These are phyloP conservation scores for Lachnellula cervina DNA, from an alignment of 2,329 filamentous ascomycete species.

Conservation along the genomic window DNA sequence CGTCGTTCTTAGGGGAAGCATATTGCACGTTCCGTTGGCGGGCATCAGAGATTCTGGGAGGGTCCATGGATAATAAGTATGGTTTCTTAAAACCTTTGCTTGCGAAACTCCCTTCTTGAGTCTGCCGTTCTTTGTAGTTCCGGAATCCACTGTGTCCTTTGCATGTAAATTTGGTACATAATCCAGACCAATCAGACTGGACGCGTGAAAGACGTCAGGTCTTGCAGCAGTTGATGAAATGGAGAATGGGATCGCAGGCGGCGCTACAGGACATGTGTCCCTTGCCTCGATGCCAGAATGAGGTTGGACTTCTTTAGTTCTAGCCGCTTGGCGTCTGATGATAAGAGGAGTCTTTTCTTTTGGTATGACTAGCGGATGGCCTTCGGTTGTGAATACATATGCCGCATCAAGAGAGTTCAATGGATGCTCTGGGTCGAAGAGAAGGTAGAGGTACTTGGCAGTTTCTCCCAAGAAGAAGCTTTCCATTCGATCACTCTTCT, in stretches of 20 bases:
- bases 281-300: slow-evolving; percentile 19
- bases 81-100: slow-evolving; percentile 58
- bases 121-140: background rate
- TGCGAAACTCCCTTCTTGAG: background rate
- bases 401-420: slow-evolving; percentile 81
- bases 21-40: slow-evolving; percentile 68
- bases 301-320: slow-evolving; percentile 35
- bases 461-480: slow-evolving; percentile 98
- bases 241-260: slow-evolving; percentile 56
- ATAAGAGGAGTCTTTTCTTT: slow-evolving; percentile 32
- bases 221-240: slow-evolving; percentile 77
- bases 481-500: slow-evolving; percentile 93
- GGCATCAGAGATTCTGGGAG: slow-evolving; percentile 72
- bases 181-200: slow-evolving; percentile 77
- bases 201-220: slow-evolving; percentile 80
- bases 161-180: slow-evolving; percentile 63
- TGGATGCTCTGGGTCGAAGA: slow-evolving; percentile 82
- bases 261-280: slow-evolving; percentile 63
- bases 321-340: slow-evolving; percentile 9
- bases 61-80: slow-evolving; percentile 91
- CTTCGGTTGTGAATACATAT: slow-evolving; percentile 93
- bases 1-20: slow-evolving; percentile 64
- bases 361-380: slow-evolving; percentile 86
- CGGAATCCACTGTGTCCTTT: slow-evolving; percentile 18
- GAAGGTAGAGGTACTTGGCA: slow-evolving; percentile 87